A percentile compares a stretch with the other conserved stretches of the same genome.
phyloP scores from a whole-genome alignment of 345 rosid genomes.

The Excoecaria agallocha region DNA sequence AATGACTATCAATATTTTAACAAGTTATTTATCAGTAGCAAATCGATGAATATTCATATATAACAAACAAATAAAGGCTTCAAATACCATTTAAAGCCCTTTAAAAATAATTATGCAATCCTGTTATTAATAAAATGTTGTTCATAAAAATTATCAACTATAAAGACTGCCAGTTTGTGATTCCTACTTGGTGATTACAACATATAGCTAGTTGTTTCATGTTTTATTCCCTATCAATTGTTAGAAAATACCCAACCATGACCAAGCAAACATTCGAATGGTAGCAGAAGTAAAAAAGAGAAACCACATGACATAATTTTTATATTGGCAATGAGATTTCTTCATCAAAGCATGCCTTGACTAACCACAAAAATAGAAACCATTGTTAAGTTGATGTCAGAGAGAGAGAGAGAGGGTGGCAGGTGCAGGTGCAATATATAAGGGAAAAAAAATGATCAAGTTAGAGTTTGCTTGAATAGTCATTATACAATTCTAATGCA shows the following conservation, averaged over 20 bases:
- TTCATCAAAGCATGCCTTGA: neutral
- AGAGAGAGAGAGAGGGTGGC: neutral
- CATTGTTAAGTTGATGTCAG: neutral
- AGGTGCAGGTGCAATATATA: neutral
- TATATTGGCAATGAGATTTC: neutral
- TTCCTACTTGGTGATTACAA: neutral
- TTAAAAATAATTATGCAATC: neutral
- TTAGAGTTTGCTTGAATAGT: neutral
- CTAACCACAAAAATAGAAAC: conserved; percentile 1
- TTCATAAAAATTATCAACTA: neutral
- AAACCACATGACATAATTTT: neutral
- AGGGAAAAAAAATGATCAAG: neutral
- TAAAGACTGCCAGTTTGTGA: neutral
- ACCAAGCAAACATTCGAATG: neutral
- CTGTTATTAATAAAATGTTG: neutral
- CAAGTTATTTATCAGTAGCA: neutral
- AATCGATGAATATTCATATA: neutral
- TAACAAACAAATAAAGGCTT: neutral
- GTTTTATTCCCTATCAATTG: neutral
- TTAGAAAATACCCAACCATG: neutral
- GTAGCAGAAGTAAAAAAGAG: neutral
- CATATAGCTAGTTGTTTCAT: neutral
- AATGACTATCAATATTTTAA: conserved; percentile 10
- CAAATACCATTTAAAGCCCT: neutral
- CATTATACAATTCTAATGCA: neutral